Evolutionary conservation across 169 alveolate genomes (phyloP).

Genomic region (Cryptosporidium parvum): DNA sequence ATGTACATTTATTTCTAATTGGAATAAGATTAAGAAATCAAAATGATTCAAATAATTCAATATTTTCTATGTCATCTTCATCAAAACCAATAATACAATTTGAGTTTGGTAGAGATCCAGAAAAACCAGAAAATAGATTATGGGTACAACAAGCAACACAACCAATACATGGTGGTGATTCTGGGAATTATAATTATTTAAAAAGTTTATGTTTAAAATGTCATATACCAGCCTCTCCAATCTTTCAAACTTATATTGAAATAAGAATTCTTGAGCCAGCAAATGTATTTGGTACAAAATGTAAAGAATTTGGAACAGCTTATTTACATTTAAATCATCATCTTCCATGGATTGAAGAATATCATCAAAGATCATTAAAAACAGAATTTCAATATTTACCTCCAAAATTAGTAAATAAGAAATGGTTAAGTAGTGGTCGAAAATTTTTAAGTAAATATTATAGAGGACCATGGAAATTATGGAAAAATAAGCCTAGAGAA

Average conservation of each 20-base stretch:
- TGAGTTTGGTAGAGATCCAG: constrained; percentile 76
- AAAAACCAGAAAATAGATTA: constrained; percentile 72
- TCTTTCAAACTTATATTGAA: constrained; percentile 67
- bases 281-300: constrained; percentile 68
- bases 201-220: constrained; percentile 62
- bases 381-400: constrained; percentile 73
- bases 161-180: constrained; percentile 59
- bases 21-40: constrained; percentile 67
- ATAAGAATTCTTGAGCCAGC: constrained; percentile 57
- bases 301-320: constrained; percentile 72
- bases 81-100: constrained; percentile 65
- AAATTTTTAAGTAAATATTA: constrained; percentile 67
- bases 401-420: constrained; percentile 38
- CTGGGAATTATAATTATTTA: constrained; percentile 61
- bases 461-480: constrained; percentile 68
- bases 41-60: constrained; percentile 21
- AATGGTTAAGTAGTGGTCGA: constrained; percentile 62
- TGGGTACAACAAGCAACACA: constrained; percentile 74
- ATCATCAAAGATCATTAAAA: constrained; percentile 59
- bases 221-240: constrained; percentile 75
- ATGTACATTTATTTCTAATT: constrained; percentile 57
- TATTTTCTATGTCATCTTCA: constrained; percentile 45
- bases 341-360: constrained; percentile 74
- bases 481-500: constrained; percentile 53
- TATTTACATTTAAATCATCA: constrained; percentile 73